Percentiles rank a stretch among this genome's conserved stretches.
Conservation (phyloP, 202 grass and related monocot genomes). For the Setaria viridis region DNA sequence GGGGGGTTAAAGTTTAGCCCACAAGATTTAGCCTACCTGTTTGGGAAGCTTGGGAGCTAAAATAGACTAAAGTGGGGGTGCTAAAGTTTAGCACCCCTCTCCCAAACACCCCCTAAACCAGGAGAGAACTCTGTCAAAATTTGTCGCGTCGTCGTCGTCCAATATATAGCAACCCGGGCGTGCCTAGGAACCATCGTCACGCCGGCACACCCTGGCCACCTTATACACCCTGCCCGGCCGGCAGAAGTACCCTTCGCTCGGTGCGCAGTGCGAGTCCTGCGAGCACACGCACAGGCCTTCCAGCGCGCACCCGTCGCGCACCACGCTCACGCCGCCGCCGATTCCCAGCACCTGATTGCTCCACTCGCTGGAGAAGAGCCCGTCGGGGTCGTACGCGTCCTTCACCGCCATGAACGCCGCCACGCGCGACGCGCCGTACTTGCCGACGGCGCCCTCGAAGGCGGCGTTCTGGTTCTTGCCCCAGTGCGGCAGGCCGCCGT, state of each 20-base stretch:
- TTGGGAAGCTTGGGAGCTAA: too few relatives aligned
- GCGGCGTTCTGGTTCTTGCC: slow-evolving; percentile 74
- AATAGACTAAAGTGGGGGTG: too few relatives aligned
- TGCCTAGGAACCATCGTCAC: too few relatives aligned
- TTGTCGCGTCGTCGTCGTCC: too few relatives aligned
- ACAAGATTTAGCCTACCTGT: too few relatives aligned
- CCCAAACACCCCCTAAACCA: too few relatives aligned
- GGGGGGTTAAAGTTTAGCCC: too few relatives aligned
- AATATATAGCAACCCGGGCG: too few relatives aligned
- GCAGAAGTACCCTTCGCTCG: slow-evolving; percentile 55
- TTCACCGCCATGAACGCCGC: slow-evolving; percentile 56
- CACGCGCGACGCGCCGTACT: background rate
- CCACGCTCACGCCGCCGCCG: slow-evolving; percentile 27
- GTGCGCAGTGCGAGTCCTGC: slow-evolving; percentile 48
- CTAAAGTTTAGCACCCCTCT: too few relatives aligned
- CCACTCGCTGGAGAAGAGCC: slow-evolving; percentile 68
- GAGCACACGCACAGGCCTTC: slow-evolving; percentile 74
- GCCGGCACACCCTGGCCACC: slow-evolving; percentile 55
- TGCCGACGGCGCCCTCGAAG: slow-evolving; percentile 45
- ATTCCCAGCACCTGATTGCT: slow-evolving; percentile 64
- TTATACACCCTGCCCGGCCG: slow-evolving; percentile 46
- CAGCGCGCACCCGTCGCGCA: slow-evolving; percentile 22
- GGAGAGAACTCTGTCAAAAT: too few relatives aligned
- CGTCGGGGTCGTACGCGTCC: slow-evolving; percentile 43
- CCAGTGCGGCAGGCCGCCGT: slow-evolving; percentile 71